Evolutionary conservation across 345 rosid genomes (phyloP), one percentile per base, ranked within the genome.

Genomic region (Abelmoschus esculentus): DNA sequence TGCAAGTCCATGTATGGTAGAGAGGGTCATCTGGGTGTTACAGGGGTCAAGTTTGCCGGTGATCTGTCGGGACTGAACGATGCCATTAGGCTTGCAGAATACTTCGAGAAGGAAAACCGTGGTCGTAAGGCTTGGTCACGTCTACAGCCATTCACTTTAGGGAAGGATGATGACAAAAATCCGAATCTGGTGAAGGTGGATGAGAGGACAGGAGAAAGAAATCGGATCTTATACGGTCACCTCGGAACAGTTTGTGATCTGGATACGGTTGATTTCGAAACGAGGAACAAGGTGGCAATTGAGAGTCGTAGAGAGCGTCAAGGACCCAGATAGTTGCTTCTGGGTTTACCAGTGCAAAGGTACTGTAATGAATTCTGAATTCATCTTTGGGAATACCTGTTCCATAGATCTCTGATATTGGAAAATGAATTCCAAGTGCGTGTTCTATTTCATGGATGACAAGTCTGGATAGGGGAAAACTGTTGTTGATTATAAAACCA

Each of bases 21-120:
- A 84, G 99, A 92, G 2, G 99, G 99, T 75, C 99, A 90, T 83
- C 79, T 83, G 65, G 99, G 98, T 67, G 76, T 86, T 52, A 89
- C 96, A 19, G 82, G 87, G 66, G 77, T 87, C 44, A 90, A 80
- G 87, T 96, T 89, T 83, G 64, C 76, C 22, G 86, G 89, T 60
- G 89, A 90, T 62, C 85, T 79, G 53, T 78, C 83, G 18, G 96
- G 99, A 72, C 79, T 96, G 76, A 83, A 77, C 72, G 92, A 90
- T 74, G 99, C 98, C 44, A n/a, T 83, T 69, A 80, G 75, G 73
- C 77, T 96, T 80, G 86, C 89, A 6, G 92, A 92, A 57, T 80
- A 82, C 81, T 96, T 90, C 71, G 93, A 90, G 84, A 89, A 84
- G 80, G 90, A 79, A 17, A 92, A 85, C 73, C 87, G 62, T 67